Evolutionary conservation across 2,329 filamentous ascomycete species (phyloP).

Genomic region (Ascochyta koolunga): DNA sequence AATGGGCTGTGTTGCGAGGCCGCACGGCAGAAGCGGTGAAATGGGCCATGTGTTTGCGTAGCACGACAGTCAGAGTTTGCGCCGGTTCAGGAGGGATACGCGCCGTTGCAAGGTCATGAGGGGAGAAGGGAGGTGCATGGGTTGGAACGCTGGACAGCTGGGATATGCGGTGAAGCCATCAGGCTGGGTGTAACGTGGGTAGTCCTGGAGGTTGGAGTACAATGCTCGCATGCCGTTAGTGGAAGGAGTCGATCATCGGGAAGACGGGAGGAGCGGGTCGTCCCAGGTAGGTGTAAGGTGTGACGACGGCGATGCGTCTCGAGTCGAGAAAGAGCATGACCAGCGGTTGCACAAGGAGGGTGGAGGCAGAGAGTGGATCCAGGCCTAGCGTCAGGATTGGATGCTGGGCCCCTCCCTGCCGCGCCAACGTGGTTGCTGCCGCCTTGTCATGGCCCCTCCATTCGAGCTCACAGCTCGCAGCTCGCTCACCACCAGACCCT

Average conservation of each 20-base stretch:
- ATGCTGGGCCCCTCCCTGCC: background rate
- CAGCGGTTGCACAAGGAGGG: background rate
- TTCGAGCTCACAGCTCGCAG: background rate
- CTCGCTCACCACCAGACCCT: conserved; percentile 4
- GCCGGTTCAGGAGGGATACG: background rate
- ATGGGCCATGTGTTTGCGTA: background rate
- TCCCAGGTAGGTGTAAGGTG: conserved; percentile 1
- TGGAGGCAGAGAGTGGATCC: conserved; percentile 1
- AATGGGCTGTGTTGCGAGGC: background rate
- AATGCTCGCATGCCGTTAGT: background rate
- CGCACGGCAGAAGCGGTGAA: conserved; percentile 7
- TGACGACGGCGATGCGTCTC: background rate
- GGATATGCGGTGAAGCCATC: conserved; percentile 8
- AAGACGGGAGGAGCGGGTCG: conserved; percentile 5
- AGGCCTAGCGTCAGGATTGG: conserved; percentile 2
- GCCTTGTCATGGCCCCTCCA: conserved; percentile 2
- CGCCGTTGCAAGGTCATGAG: background rate
- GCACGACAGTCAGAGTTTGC: background rate
- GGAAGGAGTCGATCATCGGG: background rate
- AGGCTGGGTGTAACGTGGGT: background rate
- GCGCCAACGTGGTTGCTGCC: conserved; percentile 1
- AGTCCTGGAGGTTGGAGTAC: background rate
- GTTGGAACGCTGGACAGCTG: background rate
- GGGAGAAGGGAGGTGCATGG: background rate
- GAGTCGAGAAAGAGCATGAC: conserved; percentile 2